Evolutionary conservation across 495 filamentous ascomycete species (phyloP).

Genomic region (Penicillium salamii): DNA sequence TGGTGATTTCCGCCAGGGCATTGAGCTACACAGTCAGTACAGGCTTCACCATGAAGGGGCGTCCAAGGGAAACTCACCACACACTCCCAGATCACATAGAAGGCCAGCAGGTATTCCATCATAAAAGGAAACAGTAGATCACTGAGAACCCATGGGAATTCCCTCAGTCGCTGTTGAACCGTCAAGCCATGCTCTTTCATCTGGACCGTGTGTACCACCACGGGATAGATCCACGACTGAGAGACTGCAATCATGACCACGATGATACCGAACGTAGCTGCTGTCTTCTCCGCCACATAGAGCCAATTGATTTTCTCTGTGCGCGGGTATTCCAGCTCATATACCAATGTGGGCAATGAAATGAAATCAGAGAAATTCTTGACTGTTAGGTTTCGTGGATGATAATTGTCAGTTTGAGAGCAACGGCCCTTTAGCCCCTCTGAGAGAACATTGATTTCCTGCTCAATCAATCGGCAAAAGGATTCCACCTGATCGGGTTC

Average conservation of each 20-base stretch:
- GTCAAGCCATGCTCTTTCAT: slow-evolving; percentile 63
- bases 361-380: slow-evolving; percentile 68
- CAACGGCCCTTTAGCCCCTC: slow-evolving; percentile 61
- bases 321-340: slow-evolving; percentile 74
- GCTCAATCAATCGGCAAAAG: slow-evolving; percentile 56
- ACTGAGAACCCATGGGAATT: slow-evolving; percentile 66
- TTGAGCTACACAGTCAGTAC: slow-evolving; percentile 48
- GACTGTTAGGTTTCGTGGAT: slow-evolving; percentile 66
- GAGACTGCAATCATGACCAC: slow-evolving; percentile 45
- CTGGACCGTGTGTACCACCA: slow-evolving; percentile 60
- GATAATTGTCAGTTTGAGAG: slow-evolving; percentile 36
- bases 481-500: slow-evolving; percentile 56
- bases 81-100: slow-evolving; percentile 77
- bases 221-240: slow-evolving; percentile 58
- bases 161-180: slow-evolving; percentile 53
- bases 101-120: slow-evolving; percentile 63
- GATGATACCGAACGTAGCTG: slow-evolving; percentile 62
- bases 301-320: slow-evolving; percentile 65
- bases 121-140: slow-evolving; percentile 74
- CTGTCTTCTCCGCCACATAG: slow-evolving; percentile 67
- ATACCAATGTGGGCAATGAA: slow-evolving; percentile 69
- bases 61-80: slow-evolving; percentile 32
- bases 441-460: slow-evolving; percentile 59
- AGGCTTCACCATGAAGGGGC: background rate
- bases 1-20: slow-evolving; percentile 67